These are phyloP conservation scores for Mycena olivaceomarginata DNA, from an alignment of 768 basidiomycete species.

Conservation along the genomic window DNA sequence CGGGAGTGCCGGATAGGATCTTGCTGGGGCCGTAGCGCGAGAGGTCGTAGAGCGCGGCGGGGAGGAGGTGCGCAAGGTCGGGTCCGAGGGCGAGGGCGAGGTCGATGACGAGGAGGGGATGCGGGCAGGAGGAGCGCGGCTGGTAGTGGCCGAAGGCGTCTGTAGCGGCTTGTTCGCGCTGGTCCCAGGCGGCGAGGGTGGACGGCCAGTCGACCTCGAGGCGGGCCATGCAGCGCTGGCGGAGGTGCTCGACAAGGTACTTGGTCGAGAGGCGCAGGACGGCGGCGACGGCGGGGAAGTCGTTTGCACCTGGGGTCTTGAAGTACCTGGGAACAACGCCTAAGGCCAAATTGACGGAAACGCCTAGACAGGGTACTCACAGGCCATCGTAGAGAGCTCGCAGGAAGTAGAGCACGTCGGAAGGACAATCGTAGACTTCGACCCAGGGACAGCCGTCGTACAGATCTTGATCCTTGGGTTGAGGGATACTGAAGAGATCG, in stretches of 20 bases:
- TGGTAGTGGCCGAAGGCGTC: conserved; percentile 71
- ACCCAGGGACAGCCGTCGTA: conserved; percentile 78
- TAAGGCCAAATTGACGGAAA: background rate
- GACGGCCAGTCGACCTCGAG: conserved; percentile 81
- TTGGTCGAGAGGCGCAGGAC: conserved; percentile 85
- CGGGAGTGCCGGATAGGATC: conserved; percentile 73
- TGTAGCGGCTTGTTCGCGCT: conserved; percentile 74
- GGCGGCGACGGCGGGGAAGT: conserved; percentile 75
- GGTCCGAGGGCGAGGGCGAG: conserved; percentile 78
- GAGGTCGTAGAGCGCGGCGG: conserved; percentile 85
- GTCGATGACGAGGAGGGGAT: conserved; percentile 83
- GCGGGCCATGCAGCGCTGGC: conserved; percentile 74
- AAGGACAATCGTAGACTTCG: conserved; percentile 78
- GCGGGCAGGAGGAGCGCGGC: conserved; percentile 75
- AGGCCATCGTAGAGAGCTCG: conserved; percentile 85
- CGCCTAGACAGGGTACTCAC: conserved; percentile 62
- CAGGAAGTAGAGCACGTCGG: conserved; percentile 81
- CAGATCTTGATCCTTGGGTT: conserved; percentile 67
- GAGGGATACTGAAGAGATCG: conserved; percentile 79
- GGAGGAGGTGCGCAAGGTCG: conserved; percentile 71
- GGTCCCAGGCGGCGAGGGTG: conserved; percentile 82
- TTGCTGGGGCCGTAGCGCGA: conserved; percentile 84
- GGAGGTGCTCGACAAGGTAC: conserved; percentile 83
- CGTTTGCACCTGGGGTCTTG: no score
- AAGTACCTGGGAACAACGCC: conserved; percentile 51